Conservation (phyloP, 2,329 filamentous ascomycete species). For the Calonectria leucothoes region DNA sequence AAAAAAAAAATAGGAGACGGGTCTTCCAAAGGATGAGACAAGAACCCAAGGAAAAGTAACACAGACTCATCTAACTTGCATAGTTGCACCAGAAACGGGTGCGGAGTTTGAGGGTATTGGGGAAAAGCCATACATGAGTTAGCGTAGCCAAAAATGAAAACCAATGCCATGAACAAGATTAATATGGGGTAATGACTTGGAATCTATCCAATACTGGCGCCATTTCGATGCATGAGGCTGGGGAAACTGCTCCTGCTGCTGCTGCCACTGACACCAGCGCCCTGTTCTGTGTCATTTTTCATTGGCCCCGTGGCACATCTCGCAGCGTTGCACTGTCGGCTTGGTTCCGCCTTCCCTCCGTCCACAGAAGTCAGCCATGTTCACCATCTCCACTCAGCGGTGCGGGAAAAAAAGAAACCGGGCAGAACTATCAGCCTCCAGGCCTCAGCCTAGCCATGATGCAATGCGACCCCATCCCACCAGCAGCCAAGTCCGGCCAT, state of each 20-base stretch:
- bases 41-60: neutral
- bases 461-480: neutral
- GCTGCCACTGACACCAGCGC: neutral
- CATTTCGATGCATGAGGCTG: neutral
- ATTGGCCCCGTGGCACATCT: neutral
- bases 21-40: neutral
- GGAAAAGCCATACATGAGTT: neutral
- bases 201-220: neutral
- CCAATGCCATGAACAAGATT: neutral
- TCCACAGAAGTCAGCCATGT: neutral
- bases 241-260: neutral
- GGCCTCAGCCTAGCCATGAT: neutral
- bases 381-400: neutral
- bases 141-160: neutral
- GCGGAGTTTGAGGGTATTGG: neutral
- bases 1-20: neutral
- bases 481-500: neutral
- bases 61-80: neutral
- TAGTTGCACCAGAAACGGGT: neutral
- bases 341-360: neutral
- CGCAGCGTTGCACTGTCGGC: neutral
- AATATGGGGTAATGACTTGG: neutral
- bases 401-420: constrained; percentile 4
- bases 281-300: neutral
- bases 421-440: neutral